Conservation (phyloP, 441 rosid genomes). For the Breynia disticha region DNA sequence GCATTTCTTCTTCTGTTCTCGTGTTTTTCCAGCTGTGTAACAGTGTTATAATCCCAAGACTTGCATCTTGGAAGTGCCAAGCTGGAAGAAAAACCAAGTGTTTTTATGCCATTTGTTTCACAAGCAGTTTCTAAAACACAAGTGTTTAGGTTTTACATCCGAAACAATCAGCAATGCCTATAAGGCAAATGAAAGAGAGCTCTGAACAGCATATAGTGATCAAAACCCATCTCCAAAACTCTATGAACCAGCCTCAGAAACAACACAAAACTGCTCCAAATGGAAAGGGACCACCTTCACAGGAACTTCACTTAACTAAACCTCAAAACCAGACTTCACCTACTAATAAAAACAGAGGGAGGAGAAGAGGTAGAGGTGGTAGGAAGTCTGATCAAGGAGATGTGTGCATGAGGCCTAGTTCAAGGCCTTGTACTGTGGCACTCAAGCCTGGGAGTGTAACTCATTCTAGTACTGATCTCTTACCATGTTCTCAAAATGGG, state of each 20-base stretch:
- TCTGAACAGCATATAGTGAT: slow-evolving; percentile 64
- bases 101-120: slow-evolving; percentile 33
- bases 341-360: slow-evolving; percentile 48
- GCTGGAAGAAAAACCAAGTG: slow-evolving; percentile 20
- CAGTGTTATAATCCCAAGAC: slow-evolving; percentile 8
- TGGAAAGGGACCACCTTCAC: slow-evolving; percentile 56
- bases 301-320: slow-evolving; percentile 30
- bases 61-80: slow-evolving; percentile 15
- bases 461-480: slow-evolving; percentile 25
- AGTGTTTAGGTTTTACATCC: slow-evolving; percentile 11
- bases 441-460: slow-evolving; percentile 39
- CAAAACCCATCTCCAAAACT: slow-evolving; percentile 54
- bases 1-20: slow-evolving; percentile 18
- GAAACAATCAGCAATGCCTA: slow-evolving; percentile 47
- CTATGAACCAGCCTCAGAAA: slow-evolving; percentile 46
- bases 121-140: slow-evolving; percentile 14
- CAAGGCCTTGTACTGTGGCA: slow-evolving; percentile 71
- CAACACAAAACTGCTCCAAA: slow-evolving; percentile 52
- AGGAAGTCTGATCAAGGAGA: slow-evolving; percentile 85
- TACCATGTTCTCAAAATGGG: slow-evolving; percentile 17
- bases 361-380: slow-evolving; percentile 96
- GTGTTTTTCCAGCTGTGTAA: slow-evolving; percentile 16
- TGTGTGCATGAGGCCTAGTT: slow-evolving; percentile 79
- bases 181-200: slow-evolving; percentile 77
- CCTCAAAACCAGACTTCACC: slow-evolving; percentile 54